Conservation (phyloP, 306 rosid species). For the Rosa persica region DNA sequence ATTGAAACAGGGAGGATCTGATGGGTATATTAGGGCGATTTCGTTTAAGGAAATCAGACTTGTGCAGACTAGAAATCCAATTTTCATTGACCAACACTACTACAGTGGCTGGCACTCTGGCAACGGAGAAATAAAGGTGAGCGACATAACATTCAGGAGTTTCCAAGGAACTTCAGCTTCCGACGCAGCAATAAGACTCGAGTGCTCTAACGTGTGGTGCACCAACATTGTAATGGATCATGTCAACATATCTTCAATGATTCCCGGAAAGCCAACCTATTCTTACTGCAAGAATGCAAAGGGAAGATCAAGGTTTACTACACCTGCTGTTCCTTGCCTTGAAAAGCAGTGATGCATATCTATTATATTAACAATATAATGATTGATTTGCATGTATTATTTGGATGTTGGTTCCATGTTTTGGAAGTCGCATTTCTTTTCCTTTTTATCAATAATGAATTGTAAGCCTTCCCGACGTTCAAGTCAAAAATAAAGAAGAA, state of each 20-base stretch:
- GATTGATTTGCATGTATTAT: not conserved
- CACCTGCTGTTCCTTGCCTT: slow-evolving; percentile 21
- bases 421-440: not conserved
- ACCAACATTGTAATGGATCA: slow-evolving; percentile 20
- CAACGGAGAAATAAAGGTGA: not conserved
- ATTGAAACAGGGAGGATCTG: not conserved
- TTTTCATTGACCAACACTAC: slow-evolving; percentile 17
- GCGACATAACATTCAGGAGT: slow-evolving; percentile 10
- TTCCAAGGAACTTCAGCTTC: slow-evolving; percentile 7
- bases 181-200: slow-evolving; percentile 6
- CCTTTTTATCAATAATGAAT: not conserved
- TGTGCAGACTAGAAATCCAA: slow-evolving; percentile 3
- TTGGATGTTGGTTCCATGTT: not conserved
- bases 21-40: slow-evolving; percentile 6
- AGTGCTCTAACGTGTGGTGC: slow-evolving; percentile 10
- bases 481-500: no score
- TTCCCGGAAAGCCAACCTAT: not conserved
- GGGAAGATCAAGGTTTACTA: slow-evolving; percentile 10
- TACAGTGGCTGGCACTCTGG: not conserved
- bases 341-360: not conserved
- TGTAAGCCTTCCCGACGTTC: no score
- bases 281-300: slow-evolving; percentile 8
- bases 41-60: slow-evolving; percentile 1
- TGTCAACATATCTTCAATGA: not conserved
- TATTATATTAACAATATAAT: not conserved